Evolutionary conservation across 2,329 filamentous ascomycete species (phyloP).

Genomic region (Apiospora sp.): DNA sequence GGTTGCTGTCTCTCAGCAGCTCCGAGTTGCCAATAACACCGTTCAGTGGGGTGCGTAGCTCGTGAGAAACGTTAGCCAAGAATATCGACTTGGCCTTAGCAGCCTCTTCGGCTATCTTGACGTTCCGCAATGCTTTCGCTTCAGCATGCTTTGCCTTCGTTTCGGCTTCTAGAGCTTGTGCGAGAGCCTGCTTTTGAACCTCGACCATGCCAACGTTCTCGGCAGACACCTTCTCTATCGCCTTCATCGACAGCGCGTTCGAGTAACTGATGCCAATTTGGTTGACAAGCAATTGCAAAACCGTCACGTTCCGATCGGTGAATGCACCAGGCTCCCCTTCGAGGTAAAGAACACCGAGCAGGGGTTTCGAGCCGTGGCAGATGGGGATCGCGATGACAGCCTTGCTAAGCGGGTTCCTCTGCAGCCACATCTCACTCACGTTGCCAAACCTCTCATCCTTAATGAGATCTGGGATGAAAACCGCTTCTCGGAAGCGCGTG

Average conservation of each 20-base stretch:
- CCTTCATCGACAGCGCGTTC: conserved; percentile 72
- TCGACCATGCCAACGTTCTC: conserved; percentile 81
- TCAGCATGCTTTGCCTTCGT: conserved; percentile 80
- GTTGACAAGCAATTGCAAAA: conserved; percentile 76
- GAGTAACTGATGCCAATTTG: conserved; percentile 79
- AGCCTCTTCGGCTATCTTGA: conserved; percentile 83
- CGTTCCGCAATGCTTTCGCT: conserved; percentile 78
- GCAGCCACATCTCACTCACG: conserved; percentile 73
- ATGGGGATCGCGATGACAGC: conserved; percentile 85
- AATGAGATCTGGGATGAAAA: conserved; percentile 77
- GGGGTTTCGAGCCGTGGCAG: conserved; percentile 72
- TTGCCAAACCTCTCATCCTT: conserved; percentile 82
- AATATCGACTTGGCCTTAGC: conserved; percentile 86
- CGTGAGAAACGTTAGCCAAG: conserved; percentile 81
- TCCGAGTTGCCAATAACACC: conserved; percentile 91
- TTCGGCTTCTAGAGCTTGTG: conserved; percentile 76
- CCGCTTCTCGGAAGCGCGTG: conserved; percentile 76
- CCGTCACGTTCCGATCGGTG: conserved; percentile 75
- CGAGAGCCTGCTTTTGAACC: conserved; percentile 76
- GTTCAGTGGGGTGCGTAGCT: conserved; percentile 83
- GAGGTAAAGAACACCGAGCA: conserved; percentile 79
- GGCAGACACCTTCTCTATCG: conserved; percentile 78
- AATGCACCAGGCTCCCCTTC: conserved; percentile 79
- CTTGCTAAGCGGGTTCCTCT: conserved; percentile 73
- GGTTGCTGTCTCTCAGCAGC: conserved; percentile 76